Conservation (phyloP, 345 rosid species). For the Eutrema heterophyllum region DNA sequence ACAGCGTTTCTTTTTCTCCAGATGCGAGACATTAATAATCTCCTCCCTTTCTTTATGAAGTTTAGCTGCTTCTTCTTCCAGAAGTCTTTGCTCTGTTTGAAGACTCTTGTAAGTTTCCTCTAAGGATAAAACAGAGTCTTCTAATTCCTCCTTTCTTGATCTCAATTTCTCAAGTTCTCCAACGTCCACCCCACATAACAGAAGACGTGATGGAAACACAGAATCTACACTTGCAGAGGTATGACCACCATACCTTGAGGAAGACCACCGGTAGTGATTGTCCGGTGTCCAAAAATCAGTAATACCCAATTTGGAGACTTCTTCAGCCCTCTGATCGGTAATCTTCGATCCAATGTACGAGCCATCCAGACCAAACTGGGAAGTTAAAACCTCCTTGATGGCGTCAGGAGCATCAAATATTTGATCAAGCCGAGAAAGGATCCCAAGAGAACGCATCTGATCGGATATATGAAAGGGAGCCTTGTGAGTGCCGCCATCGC, state of each 20-base stretch:
- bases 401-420: conserved; percentile 88
- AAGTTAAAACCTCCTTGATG: conserved; percentile 76
- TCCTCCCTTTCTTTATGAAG: conserved; percentile 76
- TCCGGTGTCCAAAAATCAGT: conserved; percentile 93
- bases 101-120: conserved; percentile 48
- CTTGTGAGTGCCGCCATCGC: conserved; percentile 27
- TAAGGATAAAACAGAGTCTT: conserved; percentile 38
- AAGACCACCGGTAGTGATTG: conserved; percentile 82
- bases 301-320: conserved; percentile 58
- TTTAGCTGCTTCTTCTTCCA: conserved; percentile 71
- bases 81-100: conserved; percentile 48
- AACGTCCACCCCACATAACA: conserved; percentile 60
- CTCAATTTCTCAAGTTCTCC: conserved; percentile 70
- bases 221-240: conserved; percentile 71
- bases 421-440: conserved; percentile 83
- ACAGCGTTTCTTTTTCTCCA: conserved; percentile 47
- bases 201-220: conserved; percentile 66
- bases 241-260: conserved; percentile 84
- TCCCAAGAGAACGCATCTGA: conserved; percentile 74
- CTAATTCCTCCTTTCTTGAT: conserved; percentile 55
- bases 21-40: conserved; percentile 34
- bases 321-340: conserved; percentile 83
- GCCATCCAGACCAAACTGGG: conserved; percentile 71
- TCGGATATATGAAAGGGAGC: conserved; percentile 52
- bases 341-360: conserved; percentile 80